Base-by-base conservation (phyloP, 345 rosid species). In the Odontarrhena argentea region DNA sequence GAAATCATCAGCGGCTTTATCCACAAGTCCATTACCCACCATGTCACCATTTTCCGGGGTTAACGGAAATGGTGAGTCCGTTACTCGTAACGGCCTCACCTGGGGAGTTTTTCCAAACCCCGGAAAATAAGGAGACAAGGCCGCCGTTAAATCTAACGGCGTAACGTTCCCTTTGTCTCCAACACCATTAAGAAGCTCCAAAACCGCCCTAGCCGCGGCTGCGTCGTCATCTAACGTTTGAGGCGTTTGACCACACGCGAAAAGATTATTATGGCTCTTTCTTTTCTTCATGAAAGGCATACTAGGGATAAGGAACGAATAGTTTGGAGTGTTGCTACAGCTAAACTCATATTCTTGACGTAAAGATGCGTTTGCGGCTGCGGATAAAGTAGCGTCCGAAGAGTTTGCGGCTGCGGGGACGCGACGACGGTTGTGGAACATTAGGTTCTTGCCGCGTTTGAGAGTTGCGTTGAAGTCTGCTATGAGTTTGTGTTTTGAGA, bases 31-130 rank as follows among this genome's bases (percentile, higher is more conserved):
- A 1, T 76, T 84, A 9, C 22, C 22, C 22, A 69, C 91, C 50
- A 67, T 81, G 44, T 84, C 96, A 52, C 55, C 81, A 52, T 73
- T 83, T 63, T 51, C 82, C 47, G 75, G 84, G 32, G 71, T 81
- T 32, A 89, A 59, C 22, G 97, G 98, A 47, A 82, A 93, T 15
- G 97, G 98, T 6, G 98, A 90, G 92, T 93, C 98, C 47, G 96
- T 93, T 68, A 90, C 82, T 81, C 97, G 82, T 67, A 90, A 75
- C 71, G 80, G 92, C 73, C 97, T 85, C 25, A 72, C 94, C 74
- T 82, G 55, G 2, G 97, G 98, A 26, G 88, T 93, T 78, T 73
- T 74, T 32, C 97, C 96, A 60, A 88, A 85, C 35, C 97, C 97
- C 0, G 97, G 97, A 46, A 93, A 57, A 53, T 60, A 52, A 1